Evolutionary conservation across 495 filamentous ascomycete species (phyloP), one percentile per base, ranked within the genome.

Genomic region (Mycothermus thermophilus): DNA sequence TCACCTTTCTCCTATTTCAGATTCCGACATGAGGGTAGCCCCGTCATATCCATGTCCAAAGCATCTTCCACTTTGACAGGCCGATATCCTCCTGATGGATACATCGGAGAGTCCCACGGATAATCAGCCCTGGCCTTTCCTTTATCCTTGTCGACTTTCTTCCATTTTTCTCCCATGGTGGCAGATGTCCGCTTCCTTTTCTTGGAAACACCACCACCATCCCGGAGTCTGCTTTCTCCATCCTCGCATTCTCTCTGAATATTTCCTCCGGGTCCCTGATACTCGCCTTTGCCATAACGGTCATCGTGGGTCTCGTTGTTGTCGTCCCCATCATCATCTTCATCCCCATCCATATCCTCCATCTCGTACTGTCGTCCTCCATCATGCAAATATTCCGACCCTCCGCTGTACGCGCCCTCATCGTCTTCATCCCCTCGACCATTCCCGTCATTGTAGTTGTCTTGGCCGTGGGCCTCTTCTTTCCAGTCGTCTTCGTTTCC

Each of bases 51-150:
- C n/a, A n/a, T n/a, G n/a, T n/a, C n/a, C n/a, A n/a, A 4, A 1
- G 6, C 35, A 27, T 38, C 35, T 8, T 38, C 35, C 35, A 38
- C 35, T 9, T 10, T 25, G 18, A 22, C 29, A 26, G 35, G 35
- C 11, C 19, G 29, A 32, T 38, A 38, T 3, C 29, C 29, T 2
- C 4, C 20, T 5, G 35, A n/a, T n/a, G n/a, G 14, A 23, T 12
- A 11, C 13, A 5, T 20, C 4, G 5, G 2, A 3, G 8, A 7
- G 5, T 12, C 4, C 14, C 34, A 8, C 13, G n/a, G 11, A 16
- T 22, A 24, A 8, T 19, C 17, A 5, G 4, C 30, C 1, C 8
- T 16, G 14, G 10, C 32, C 22, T 17, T 26, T 10, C 3, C 33
- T 25, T 35, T 31, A 5, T 25, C 23, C 22, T 27, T 27, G 4